A percentile compares a stretch with the other conserved stretches of the same genome.
Evolutionary conservation across 2,329 filamentous ascomycete species (phyloP).

Genomic region (Penicillium brasilianum): DNA sequence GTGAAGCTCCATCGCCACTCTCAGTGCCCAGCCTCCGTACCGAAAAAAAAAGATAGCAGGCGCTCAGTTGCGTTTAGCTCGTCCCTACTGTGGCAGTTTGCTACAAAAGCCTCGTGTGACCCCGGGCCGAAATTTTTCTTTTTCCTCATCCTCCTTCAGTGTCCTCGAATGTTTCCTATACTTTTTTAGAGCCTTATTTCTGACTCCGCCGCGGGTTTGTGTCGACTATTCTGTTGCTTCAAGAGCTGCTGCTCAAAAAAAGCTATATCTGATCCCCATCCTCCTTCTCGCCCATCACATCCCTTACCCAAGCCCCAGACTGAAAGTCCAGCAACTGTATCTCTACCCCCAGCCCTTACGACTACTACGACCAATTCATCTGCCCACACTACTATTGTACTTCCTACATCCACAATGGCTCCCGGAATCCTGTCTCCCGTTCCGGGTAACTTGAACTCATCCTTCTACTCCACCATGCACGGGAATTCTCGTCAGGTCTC

Average conservation of each 20-base stretch:
- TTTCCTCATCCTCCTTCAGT: slow-evolving; percentile 6
- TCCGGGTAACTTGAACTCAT: slow-evolving; percentile 25
- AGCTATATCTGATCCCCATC: slow-evolving; percentile 16
- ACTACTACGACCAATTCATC: slow-evolving; percentile 6
- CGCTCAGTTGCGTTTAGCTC: not conserved
- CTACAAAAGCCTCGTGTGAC: slow-evolving; percentile 21
- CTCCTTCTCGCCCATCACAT: slow-evolving; percentile 15
- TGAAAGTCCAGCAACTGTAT: slow-evolving; percentile 10
- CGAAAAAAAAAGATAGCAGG: not conserved
- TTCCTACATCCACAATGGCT: slow-evolving; percentile 20
- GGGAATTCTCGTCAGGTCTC: slow-evolving; percentile 25
- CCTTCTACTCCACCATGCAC: slow-evolving; percentile 22
- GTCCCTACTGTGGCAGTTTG: slow-evolving; percentile 10
- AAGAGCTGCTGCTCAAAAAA: slow-evolving; percentile 28
- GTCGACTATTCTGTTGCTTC: slow-evolving; percentile 25
- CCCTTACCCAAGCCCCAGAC: not conserved
- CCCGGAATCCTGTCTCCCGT: slow-evolving; percentile 28
- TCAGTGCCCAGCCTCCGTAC: not conserved
- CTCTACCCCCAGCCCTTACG: slow-evolving; percentile 14
- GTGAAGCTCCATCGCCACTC: slow-evolving; percentile 4
- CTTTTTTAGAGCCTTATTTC: slow-evolving; percentile 5
- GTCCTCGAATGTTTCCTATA: slow-evolving; percentile 11
- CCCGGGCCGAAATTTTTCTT: slow-evolving; percentile 1
- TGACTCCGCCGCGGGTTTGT: slow-evolving; percentile 21
- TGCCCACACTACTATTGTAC: slow-evolving; percentile 7